A percentile compares a stretch with the other conserved stretches of the same genome.
phyloP scores from a whole-genome alignment of 805 yeast species.

The Starmerella khaoyaiensis region DNA sequence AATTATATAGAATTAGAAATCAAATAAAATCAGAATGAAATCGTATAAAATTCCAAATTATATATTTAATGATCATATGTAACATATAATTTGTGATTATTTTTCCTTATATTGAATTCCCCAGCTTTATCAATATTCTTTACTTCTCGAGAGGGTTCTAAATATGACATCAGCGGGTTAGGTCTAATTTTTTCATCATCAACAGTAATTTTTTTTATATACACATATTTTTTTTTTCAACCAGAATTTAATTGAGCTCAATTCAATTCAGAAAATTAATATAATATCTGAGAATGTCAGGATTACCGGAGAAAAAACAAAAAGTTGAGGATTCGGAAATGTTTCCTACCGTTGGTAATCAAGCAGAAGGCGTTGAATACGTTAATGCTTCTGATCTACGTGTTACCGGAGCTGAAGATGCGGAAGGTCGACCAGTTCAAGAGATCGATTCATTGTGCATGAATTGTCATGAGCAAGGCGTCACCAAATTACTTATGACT shows the following conservation, averaged over 20 bases:
- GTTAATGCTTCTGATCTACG: conserved; percentile 38
- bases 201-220: neutral
- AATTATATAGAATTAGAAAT: too few species aligned
- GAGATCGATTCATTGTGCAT: conserved; percentile 91
- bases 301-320: conserved; percentile 9
- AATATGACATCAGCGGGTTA: conserved; percentile 2
- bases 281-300: conserved; percentile 4
- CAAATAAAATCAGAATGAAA: too few species aligned
- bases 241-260: too few species aligned
- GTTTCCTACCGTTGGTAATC: conserved; percentile 23
- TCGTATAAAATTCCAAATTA: too few species aligned
- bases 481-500: conserved; percentile 71
- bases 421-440: conserved; percentile 87
- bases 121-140: too few species aligned
- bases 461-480: conserved; percentile 83
- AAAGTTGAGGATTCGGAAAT: conserved; percentile 11
- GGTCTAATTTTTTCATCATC: neutral
- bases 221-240: too few species aligned
- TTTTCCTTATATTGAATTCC: too few species aligned
- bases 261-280: conserved; percentile 1
- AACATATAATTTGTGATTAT: too few species aligned
- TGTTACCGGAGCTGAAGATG: conserved; percentile 66
- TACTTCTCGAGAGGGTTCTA: too few species aligned
- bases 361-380: conserved; percentile 33
- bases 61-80: too few species aligned